Evolutionary conservation across 129 eudicot species (phyloP), one percentile per base, ranked within the genome.

Genomic region (carrot (Daucus carota)): DNA sequence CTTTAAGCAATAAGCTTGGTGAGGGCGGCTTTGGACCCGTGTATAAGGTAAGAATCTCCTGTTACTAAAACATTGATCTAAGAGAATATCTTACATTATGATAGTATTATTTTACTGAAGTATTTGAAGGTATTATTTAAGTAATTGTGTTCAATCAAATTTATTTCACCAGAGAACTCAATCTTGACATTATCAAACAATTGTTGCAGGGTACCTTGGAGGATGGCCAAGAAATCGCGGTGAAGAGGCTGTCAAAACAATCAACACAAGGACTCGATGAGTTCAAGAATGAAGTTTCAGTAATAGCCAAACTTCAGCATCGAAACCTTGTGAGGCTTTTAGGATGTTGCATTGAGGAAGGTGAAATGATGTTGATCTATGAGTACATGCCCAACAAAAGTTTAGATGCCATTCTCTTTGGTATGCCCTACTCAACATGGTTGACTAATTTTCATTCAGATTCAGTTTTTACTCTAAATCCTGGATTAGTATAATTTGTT

Each of bases 321-420:
- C 34, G 87, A 38, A 84, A 84, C 74, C 81, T 84, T 43, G 87
- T 84, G 32, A 76, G 73, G 70, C 76, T 84, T 20, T 33, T 84
- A 6, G 87, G 87, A 12, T 84, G 80, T 41, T 79, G 81, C 75
- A 79, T 83, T 47, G 41, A 79, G 17, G 73, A 50, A 9, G 79
- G 73, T 54, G 83, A 75, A 65, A 79, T 72, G 73, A 50, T 83
- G 79, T 74, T 83, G 68, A 41, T 83, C 6, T 83, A 83, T 68
- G 83, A 83, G 41, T 79, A 79, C 76, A 40, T 83, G 83, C 73
- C 78, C 17, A 79, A 83, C 60, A 52, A 18, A 42, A 84, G 87
- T 71, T 67, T 84, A 28, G 87, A 84, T 29, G 41, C 24, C 38
- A 72, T 76, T 24, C 42, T 80, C 8, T 80, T 80, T 52, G 68